These are phyloP conservation scores for Trichothecium sympodiale DNA, from an alignment of 2,329 filamentous ascomycete species.

Conservation along the genomic window DNA sequence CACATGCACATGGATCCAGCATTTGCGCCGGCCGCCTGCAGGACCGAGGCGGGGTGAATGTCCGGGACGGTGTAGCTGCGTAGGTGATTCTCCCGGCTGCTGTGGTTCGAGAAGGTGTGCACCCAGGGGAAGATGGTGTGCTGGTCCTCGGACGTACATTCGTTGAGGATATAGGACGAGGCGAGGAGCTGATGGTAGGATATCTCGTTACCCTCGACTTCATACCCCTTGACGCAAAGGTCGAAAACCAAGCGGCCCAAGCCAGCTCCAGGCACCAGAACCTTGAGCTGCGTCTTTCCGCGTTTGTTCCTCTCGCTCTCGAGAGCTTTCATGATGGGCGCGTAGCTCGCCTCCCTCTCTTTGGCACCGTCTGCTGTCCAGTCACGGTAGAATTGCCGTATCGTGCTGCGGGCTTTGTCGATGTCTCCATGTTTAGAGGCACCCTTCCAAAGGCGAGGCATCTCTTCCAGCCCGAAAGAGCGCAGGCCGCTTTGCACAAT, in stretches of 20 bases:
- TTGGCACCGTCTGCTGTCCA: conserved; percentile 70
- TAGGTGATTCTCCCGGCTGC: conserved; percentile 62
- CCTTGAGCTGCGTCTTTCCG: conserved; percentile 36
- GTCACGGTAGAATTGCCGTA: conserved; percentile 90
- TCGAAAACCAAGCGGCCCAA: conserved; percentile 86
- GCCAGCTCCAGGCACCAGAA: conserved; percentile 84
- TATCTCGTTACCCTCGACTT: conserved; percentile 84
- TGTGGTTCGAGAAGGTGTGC: conserved; percentile 79
- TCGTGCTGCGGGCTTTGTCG: conserved; percentile 84
- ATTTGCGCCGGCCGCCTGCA: conserved; percentile 21
- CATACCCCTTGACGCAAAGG: conserved; percentile 60
- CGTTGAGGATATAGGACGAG: conserved; percentile 66
- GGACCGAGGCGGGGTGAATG: conserved; percentile 53
- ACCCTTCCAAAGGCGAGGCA: conserved; percentile 56
- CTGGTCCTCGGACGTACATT: conserved; percentile 44
- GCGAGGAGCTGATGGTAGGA: conserved; percentile 94
- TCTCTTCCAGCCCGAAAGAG: conserved; percentile 49
- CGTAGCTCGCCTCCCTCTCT: conserved; percentile 71
- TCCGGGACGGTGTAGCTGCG: conserved; percentile 68
- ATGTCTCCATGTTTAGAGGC: conserved; percentile 63
- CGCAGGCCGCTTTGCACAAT: conserved; percentile 62
- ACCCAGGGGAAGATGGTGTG: conserved; percentile 79
- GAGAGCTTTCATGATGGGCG: conserved; percentile 59
- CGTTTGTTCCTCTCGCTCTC: conserved; percentile 29
- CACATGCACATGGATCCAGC: conserved; percentile 78